phyloP scores from a whole-genome alignment of 495 filamentous ascomycete species.

The Penicillium herquei region DNA sequence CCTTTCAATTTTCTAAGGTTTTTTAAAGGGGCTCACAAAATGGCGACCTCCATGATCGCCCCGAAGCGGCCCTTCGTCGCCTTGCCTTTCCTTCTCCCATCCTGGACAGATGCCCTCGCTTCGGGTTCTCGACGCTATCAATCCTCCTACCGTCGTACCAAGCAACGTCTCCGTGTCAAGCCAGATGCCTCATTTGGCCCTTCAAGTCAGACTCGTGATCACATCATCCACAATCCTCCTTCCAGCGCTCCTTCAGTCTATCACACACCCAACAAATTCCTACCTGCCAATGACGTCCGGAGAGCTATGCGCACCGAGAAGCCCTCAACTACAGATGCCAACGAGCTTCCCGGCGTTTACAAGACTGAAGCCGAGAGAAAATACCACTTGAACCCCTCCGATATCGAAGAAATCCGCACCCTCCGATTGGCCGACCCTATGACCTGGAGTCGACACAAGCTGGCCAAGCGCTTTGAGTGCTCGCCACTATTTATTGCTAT shows the following conservation, averaged over 20 bases:
- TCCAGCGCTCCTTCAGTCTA: constrained; percentile 77
- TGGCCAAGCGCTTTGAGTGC: constrained; percentile 78
- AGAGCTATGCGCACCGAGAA: constrained; percentile 49
- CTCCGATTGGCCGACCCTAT: constrained; percentile 67
- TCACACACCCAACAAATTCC: constrained; percentile 87
- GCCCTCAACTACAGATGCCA: constrained; percentile 17
- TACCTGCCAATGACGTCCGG: constrained; percentile 75
- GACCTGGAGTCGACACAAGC: constrained; percentile 65
- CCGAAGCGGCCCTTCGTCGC: constrained; percentile 42
- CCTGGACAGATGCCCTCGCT: constrained; percentile 34
- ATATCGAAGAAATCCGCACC: constrained; percentile 76
- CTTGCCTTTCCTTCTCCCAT: constrained; percentile 41
- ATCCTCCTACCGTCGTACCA: constrained; percentile 67
- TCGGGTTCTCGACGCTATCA: constrained; percentile 53
- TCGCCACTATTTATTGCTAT: constrained; percentile 67
- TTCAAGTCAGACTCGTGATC: constrained; percentile 45
- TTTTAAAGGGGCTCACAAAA: constrained; percentile 1
- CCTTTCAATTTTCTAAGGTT: not conserved
- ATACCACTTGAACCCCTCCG: constrained; percentile 71
- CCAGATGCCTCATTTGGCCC: constrained; percentile 69
- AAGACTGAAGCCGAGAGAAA: constrained; percentile 54
- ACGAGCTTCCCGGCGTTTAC: constrained; percentile 55
- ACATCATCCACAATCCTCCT: constrained; percentile 94
- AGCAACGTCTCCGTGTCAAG: constrained; percentile 68
- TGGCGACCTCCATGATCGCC: constrained; percentile 33